Evolutionary conservation across 2,329 filamentous ascomycete species (phyloP).

Genomic region (Phialophora macrospora): DNA sequence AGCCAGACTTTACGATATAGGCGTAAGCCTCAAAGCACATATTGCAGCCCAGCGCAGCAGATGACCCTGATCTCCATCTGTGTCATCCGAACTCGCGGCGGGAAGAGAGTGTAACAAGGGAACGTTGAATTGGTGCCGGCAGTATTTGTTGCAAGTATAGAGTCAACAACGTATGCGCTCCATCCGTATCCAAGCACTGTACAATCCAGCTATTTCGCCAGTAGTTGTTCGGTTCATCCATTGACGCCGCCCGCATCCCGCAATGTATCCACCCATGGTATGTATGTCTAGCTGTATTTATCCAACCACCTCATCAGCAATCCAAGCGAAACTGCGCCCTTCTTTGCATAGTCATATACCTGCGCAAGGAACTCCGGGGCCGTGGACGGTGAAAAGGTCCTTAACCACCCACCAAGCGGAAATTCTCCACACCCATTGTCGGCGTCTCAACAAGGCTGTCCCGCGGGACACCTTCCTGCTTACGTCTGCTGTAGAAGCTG

Average conservation of each 20-base stretch:
- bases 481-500: conserved; percentile 66
- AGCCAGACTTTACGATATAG: not conserved
- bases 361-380: not conserved
- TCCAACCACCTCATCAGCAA: conserved; percentile 3
- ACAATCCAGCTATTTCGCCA: not conserved
- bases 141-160: not conserved
- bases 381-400: not conserved
- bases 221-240: not conserved
- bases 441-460: conserved; percentile 66
- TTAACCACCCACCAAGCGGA: conserved; percentile 49
- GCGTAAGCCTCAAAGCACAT: not conserved
- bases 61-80: not conserved
- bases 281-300: conserved; percentile 1
- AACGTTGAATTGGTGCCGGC: not conserved
- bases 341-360: not conserved
- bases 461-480: conserved; percentile 64
- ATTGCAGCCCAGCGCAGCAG: not conserved
- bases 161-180: not conserved
- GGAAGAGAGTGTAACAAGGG: not conserved
- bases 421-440: conserved; percentile 65
- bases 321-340: not conserved
- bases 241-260: not conserved
- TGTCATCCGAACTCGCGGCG: not conserved
- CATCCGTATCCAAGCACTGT: conserved; percentile 1
- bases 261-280: conserved; percentile 7